A percentile compares a stretch with the other conserved stretches of the same genome.
These are phyloP conservation scores for Cryptosporidium baileyi DNA, from an alignment of 169 alveolate genomes.

Conservation along the genomic window DNA sequence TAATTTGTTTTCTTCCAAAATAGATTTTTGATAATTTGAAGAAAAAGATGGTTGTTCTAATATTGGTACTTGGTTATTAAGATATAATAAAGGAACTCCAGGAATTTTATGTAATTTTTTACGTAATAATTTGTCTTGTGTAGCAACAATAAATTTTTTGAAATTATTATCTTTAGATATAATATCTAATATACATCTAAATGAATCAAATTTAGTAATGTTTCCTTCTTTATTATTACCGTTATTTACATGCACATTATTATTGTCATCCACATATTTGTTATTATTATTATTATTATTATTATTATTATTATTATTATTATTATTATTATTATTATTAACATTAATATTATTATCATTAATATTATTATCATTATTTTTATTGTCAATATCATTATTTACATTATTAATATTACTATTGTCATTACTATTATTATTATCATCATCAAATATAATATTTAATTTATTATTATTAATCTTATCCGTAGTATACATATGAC, in stretches of 20 bases:
- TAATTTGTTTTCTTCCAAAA: slow-evolving; percentile 2
- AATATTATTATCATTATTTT: background rate
- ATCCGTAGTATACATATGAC: slow-evolving; percentile 18
- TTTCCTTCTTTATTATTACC: background rate
- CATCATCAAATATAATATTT: background rate
- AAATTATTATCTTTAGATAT: slow-evolving; percentile 10
- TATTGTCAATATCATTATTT: background rate
- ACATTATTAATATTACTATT: background rate
- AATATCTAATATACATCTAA: slow-evolving; percentile 56
- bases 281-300: background rate
- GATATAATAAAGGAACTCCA: slow-evolving; percentile 48
- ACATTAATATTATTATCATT: background rate
- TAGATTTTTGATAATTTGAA: background rate
- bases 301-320: background rate
- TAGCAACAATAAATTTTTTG: slow-evolving; percentile 55
- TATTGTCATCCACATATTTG: background rate
- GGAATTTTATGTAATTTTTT: slow-evolving; percentile 46
- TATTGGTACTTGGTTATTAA: slow-evolving; percentile 31
- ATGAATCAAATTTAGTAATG: slow-evolving; percentile 21
- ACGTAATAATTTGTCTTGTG: slow-evolving; percentile 30
- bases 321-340: background rate
- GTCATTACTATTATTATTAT: background rate
- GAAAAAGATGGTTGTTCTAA: slow-evolving; percentile 46
- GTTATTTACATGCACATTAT: background rate
- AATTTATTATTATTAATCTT: background rate